A percentile compares a stretch with the other conserved stretches of the same genome.
These are phyloP conservation scores for Microglena sp. DNA, from an alignment of 139 green algal genomes.

Conservation along the genomic window DNA sequence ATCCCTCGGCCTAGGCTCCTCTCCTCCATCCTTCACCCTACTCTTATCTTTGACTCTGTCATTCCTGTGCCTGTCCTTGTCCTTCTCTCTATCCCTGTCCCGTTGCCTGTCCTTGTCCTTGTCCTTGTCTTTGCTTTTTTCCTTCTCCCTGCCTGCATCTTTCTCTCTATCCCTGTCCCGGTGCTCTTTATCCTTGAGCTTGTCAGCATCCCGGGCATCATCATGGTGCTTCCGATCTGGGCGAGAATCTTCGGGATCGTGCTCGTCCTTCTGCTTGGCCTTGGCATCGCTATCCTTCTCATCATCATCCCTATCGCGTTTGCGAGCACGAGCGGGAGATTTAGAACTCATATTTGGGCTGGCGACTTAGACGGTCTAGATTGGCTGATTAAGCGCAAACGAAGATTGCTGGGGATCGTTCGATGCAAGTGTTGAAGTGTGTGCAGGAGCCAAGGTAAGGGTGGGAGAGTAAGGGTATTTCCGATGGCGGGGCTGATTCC, in stretches of 20 bases:
- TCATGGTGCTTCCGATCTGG: no score
- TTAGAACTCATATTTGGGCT: not conserved
- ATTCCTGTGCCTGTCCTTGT: constrained; percentile 2
- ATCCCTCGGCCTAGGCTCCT: constrained; percentile 7
- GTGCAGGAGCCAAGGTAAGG: not conserved
- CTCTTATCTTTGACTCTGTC: constrained; percentile 16
- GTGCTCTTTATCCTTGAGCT: not conserved
- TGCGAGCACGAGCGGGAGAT: constrained; percentile 2
- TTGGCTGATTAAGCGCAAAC: not conserved
- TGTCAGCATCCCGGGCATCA: no score
- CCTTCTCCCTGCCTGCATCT: constrained; percentile 10
- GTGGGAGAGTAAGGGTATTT: not conserved
- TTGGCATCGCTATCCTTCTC: constrained; percentile 5
- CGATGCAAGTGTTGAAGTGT: not conserved
- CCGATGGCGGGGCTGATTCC: not conserved
- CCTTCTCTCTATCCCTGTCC: constrained; percentile 8
- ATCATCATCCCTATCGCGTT: constrained; percentile 10
- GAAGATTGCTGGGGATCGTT: not conserved
- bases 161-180: constrained; percentile 8
- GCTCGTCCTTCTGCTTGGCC: not conserved
- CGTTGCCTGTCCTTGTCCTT: not conserved
- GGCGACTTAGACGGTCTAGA: not conserved
- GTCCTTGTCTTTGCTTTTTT: constrained; percentile 10
- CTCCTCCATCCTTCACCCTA: constrained; percentile 16
- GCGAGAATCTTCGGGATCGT: not conserved